Percentiles rank a stretch among this genome's conserved stretches.
These are phyloP conservation scores for Didymella pinodella DNA, from an alignment of 2,329 filamentous ascomycete species.

Conservation along the genomic window DNA sequence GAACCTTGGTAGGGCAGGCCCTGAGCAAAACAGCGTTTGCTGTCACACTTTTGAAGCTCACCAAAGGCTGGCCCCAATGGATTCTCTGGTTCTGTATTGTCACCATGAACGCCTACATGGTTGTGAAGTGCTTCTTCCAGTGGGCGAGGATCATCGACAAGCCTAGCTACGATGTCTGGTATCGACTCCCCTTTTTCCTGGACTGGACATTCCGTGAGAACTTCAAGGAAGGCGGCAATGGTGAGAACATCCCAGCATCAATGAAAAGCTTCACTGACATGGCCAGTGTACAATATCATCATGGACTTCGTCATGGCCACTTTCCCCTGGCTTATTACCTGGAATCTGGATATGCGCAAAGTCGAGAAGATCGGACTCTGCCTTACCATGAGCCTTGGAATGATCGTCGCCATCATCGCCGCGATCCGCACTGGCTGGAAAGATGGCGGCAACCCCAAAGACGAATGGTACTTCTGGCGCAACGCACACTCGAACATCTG, in stretches of 20 bases:
- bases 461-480: slow-evolving; percentile 58
- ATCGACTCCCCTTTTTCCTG: slow-evolving; percentile 58
- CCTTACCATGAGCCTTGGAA: slow-evolving; percentile 60
- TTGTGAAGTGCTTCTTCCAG: slow-evolving; percentile 59
- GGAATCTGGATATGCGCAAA: slow-evolving; percentile 58
- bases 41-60: slow-evolving; percentile 54
- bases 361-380: slow-evolving; percentile 61
- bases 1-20: slow-evolving; percentile 50
- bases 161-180: slow-evolving; percentile 57
- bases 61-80: slow-evolving; percentile 54
- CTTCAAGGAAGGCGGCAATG: slow-evolving; percentile 62
- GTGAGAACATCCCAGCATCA: slow-evolving; percentile 41
- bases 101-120: slow-evolving; percentile 59
- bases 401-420: slow-evolving; percentile 59
- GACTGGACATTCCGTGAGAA: slow-evolving; percentile 50
- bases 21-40: slow-evolving; percentile 52
- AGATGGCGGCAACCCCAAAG: slow-evolving; percentile 58
- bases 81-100: slow-evolving; percentile 61
- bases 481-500: slow-evolving; percentile 58
- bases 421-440: slow-evolving; percentile 61
- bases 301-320: slow-evolving; percentile 62
- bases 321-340: slow-evolving; percentile 61
- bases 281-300: slow-evolving; percentile 60
- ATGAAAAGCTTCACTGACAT: slow-evolving; percentile 5
- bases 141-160: slow-evolving; percentile 59